Base-by-base conservation (phyloP, 1,139 yeast genomes). In the Saccharomycopsis phalli region DNA sequence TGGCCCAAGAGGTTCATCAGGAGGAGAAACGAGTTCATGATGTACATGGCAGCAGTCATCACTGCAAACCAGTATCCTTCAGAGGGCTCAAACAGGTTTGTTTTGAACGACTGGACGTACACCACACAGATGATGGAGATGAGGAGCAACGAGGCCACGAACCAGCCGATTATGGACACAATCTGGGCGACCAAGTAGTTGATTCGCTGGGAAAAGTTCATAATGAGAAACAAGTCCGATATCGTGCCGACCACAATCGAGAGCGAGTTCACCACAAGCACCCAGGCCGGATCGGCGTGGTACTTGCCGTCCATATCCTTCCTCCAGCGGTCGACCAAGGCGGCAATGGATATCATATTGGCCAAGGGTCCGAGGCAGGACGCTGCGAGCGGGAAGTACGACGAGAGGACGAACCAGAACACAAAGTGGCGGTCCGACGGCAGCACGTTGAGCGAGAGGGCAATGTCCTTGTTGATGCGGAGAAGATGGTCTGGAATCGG, bases 51-150 rank as follows among this genome's bases (percentile, higher is more conserved):
- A 2, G 75, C 67, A 0, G 94, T 81, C 47, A 79, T 62, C 1
- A 72, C 71, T 0, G 86, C 94, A 56, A 69, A 80, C 84, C 87
- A 86, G 53, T 71, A 86, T 1, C 93, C 94, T 49, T 74, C 79
- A 0, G 84, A 68, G 3, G 65, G 56, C 1, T 22, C 23, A 44
- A 56, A 60, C 10, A 42, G 47, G 44, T 28, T 14, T 13, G 14
- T 45, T 10, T 36, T 25, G 41, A 53, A 54, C 30, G 57, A 54
- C 2, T 33, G 27, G 2, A 46, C 27, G 55, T 58, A 33, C 58
- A 52, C 46, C 1, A 61, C 57, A 2, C 75, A 51, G 0, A 77
- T 58, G 17, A 73, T 74, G 0, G 64, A 62, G 33, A 79, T 48
- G 14, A 83, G 62, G 11, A 80, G 50, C 1, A 63, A 41, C 7